Conservation (phyloP, 106 monocot species). For the Phalaenopsis aphrodite region DNA sequence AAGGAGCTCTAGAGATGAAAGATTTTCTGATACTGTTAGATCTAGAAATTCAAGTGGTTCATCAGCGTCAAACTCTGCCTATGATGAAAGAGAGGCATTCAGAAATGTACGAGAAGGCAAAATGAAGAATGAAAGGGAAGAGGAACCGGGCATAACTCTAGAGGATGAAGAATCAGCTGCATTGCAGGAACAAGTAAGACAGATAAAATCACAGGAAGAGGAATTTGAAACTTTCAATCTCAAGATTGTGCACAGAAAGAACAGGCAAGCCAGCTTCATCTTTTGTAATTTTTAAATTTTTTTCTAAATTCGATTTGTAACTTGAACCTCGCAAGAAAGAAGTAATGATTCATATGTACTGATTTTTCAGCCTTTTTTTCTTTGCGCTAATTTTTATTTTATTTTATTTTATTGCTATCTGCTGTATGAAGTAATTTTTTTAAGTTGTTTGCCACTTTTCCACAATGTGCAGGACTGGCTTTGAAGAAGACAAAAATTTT, state of each 20-base stretch:
- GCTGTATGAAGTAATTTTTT: background rate
- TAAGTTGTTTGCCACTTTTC: background rate
- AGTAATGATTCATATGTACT: background rate
- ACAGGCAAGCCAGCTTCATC: conserved; percentile 39
- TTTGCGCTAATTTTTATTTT: background rate
- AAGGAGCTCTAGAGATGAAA: conserved; percentile 46
- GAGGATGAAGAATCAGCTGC: conserved; percentile 97
- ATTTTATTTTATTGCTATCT: background rate
- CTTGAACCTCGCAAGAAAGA: background rate
- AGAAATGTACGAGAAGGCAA: conserved; percentile 35
- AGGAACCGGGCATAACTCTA: conserved; percentile 44
- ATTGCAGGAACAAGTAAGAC: conserved; percentile 91
- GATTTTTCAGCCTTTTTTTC: background rate
- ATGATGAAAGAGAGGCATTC: conserved; percentile 39
- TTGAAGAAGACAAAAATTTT: conserved; percentile 98
- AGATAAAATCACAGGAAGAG: conserved; percentile 89
- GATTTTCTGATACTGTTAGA: conserved; percentile 36
- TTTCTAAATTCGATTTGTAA: background rate
- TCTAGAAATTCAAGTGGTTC: conserved; percentile 71
- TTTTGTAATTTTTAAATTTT: background rate
- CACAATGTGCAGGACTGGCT: conserved; percentile 73
- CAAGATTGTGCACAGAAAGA: conserved; percentile 98
- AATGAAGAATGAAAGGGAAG: conserved; percentile 46
- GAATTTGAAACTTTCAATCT: conserved; percentile 98
- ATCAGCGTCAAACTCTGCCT: conserved; percentile 46